Conservation (phyloP, 2,329 filamentous ascomycete species). For the Thielaviopsis punctulata region DNA sequence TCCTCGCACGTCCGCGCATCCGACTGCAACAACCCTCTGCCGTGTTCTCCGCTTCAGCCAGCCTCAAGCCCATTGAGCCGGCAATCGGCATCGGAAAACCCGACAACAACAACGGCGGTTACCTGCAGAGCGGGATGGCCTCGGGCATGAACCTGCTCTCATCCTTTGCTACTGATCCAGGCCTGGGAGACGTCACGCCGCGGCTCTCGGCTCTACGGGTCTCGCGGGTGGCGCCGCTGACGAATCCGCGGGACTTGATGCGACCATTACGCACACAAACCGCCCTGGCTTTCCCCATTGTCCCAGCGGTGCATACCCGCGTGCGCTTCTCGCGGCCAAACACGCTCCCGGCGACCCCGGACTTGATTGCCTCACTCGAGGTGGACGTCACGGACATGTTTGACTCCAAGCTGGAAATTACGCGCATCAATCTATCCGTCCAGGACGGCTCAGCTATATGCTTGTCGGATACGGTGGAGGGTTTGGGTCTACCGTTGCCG, state of each 20-base stretch:
- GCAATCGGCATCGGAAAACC: neutral
- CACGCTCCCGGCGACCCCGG: conserved; percentile 37
- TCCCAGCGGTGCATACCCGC: conserved; percentile 54
- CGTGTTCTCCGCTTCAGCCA: conserved; percentile 46
- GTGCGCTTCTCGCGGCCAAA: conserved; percentile 53
- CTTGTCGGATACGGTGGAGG: conserved; percentile 23
- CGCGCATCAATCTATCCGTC: conserved; percentile 39
- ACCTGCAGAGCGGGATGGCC: conserved; percentile 51
- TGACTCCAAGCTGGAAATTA: conserved; percentile 46
- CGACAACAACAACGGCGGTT: conserved; percentile 21
- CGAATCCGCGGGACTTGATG: conserved; percentile 41
- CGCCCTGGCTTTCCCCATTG: conserved; percentile 44
- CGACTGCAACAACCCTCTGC: conserved; percentile 49
- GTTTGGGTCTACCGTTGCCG: conserved; percentile 34
- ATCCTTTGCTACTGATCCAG: conserved; percentile 49
- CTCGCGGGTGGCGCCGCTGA: conserved; percentile 53
- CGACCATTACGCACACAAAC: conserved; percentile 48
- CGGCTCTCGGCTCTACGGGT: conserved; percentile 57
- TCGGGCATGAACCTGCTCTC: conserved; percentile 62
- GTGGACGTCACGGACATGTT: conserved; percentile 57
- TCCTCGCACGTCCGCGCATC: conserved; percentile 41
- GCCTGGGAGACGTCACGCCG: conserved; percentile 42
- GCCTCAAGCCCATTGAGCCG: conserved; percentile 32
- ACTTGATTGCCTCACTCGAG: conserved; percentile 54
- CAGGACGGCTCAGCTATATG: conserved; percentile 33